A percentile compares a stretch with the other conserved stretches of the same genome.
phyloP scores from a whole-genome alignment of 2,329 filamentous ascomycete genomes.

The Fusarium austroafricanum region DNA sequence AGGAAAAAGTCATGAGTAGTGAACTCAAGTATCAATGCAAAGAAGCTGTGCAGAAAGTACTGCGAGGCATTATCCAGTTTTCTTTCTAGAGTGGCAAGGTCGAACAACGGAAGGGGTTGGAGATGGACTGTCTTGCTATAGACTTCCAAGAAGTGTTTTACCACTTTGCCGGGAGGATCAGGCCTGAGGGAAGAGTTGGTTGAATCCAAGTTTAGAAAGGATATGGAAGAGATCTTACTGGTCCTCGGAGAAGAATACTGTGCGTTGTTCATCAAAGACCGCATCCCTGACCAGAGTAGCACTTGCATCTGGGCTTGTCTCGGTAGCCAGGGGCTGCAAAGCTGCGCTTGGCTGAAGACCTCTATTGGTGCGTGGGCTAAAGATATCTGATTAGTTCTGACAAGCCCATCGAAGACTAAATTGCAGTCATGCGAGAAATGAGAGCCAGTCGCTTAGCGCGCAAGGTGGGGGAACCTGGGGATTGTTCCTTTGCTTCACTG shows the following conservation, averaged over 20 bases:
- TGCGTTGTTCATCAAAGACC: background rate
- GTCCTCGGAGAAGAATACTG: background rate
- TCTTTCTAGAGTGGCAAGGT: background rate
- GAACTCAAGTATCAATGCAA: slow-evolving; percentile 7
- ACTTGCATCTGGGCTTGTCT: no score
- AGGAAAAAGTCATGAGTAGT: background rate
- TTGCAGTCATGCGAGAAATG: no score
- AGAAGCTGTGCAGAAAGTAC: slow-evolving; percentile 2
- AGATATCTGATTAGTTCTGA: fast-evolving
- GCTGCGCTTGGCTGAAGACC: fast-evolving
- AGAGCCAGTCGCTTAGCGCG: no score
- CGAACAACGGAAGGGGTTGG: slow-evolving; percentile 10
- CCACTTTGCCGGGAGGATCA: background rate
- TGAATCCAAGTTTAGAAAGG: fast-evolving
- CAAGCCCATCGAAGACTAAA: no score
- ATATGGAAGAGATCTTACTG: background rate
- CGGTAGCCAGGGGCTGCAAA: background rate
- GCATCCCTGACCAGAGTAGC: no score
- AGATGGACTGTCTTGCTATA: slow-evolving; percentile 3
- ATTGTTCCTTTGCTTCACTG: no score
- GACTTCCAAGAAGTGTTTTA: background rate
- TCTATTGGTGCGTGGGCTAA: fast-evolving
- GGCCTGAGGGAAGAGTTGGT: fast-evolving
- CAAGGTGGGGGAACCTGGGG: no score
- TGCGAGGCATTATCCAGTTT: background rate